Conservation (phyloP, 2,329 filamentous ascomycete species). For the Cercospora sp. region DNA sequence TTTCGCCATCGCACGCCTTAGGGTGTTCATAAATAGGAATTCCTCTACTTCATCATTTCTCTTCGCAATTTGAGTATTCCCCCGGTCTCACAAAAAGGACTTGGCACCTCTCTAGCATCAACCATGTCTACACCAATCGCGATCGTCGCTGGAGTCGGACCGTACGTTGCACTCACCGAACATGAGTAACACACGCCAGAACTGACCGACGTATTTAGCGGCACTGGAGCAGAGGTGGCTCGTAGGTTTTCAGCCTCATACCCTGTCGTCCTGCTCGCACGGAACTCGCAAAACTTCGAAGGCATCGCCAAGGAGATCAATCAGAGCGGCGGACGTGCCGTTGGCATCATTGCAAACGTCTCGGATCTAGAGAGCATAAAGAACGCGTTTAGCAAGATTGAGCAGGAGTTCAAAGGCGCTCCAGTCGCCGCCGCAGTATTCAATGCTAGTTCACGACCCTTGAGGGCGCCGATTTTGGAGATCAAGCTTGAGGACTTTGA, state of each 20-base stretch:
- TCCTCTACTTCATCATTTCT: neutral
- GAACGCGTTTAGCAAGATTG: constrained; percentile 61
- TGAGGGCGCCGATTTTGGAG: constrained; percentile 61
- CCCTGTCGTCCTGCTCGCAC: constrained; percentile 69
- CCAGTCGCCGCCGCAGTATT: constrained; percentile 60
- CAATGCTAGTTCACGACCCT: constrained; percentile 62
- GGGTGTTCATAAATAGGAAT: neutral
- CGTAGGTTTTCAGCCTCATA: constrained; percentile 63
- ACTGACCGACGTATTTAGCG: constrained; percentile 34
- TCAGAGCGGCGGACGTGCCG: constrained; percentile 62
- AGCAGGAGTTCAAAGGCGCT: constrained; percentile 54
- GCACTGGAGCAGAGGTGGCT: constrained; percentile 62
- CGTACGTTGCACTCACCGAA: constrained; percentile 4
- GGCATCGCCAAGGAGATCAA: constrained; percentile 67
- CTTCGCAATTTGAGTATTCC: neutral
- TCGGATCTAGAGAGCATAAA: constrained; percentile 56
- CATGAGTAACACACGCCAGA: constrained; percentile 2
- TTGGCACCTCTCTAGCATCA: constrained; percentile 2
- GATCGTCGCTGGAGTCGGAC: constrained; percentile 10
- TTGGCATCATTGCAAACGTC: constrained; percentile 67
- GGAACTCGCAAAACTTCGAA: constrained; percentile 64
- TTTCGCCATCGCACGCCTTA: neutral
- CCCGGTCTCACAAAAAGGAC: neutral
- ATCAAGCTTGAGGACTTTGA: constrained; percentile 59
- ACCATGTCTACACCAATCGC: constrained; percentile 9